Percentiles rank a stretch among this genome's conserved stretches.
Conservation (phyloP, 306 rosid species). For the Castanea sativa region DNA sequence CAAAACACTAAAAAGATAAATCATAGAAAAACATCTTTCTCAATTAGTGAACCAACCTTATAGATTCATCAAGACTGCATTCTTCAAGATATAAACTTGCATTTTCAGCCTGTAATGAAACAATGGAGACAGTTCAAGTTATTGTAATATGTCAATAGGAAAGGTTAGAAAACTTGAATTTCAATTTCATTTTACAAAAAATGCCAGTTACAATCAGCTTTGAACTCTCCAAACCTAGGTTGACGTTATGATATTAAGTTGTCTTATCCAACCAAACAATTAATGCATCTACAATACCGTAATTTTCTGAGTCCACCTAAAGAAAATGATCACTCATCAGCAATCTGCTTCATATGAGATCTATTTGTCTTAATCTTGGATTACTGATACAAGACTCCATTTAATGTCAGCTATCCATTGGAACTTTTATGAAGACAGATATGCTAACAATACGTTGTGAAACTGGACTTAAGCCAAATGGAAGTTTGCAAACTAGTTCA, state of each 20-base stretch:
- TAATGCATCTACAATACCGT: not conserved
- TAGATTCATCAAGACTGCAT: constrained; percentile 52
- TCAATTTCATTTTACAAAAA: not conserved
- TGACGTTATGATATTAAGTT: not conserved
- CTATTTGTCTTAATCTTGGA: not conserved
- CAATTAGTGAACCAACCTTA: constrained; percentile 49
- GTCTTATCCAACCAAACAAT: not conserved
- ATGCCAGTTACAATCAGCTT: not conserved
- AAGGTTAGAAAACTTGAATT: not conserved
- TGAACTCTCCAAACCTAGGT: constrained; percentile 9
- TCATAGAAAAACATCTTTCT: constrained; percentile 7
- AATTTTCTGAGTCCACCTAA: not conserved
- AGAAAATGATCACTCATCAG: not conserved
- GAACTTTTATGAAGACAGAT: not conserved
- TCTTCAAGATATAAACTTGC: constrained; percentile 55
- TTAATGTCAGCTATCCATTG: not conserved
- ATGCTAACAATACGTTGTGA: not conserved
- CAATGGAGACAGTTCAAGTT: constrained; percentile 6
- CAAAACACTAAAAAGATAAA: constrained; percentile 17
- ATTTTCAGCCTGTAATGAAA: constrained; percentile 71
- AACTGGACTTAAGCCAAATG: not conserved
- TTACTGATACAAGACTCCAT: not conserved
- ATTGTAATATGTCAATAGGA: not conserved
- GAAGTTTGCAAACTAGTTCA: not conserved
- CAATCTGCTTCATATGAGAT: not conserved